Conservation (phyloP, 2,329 filamentous ascomycete genomes). For the Metarhizium humberi region DNA sequence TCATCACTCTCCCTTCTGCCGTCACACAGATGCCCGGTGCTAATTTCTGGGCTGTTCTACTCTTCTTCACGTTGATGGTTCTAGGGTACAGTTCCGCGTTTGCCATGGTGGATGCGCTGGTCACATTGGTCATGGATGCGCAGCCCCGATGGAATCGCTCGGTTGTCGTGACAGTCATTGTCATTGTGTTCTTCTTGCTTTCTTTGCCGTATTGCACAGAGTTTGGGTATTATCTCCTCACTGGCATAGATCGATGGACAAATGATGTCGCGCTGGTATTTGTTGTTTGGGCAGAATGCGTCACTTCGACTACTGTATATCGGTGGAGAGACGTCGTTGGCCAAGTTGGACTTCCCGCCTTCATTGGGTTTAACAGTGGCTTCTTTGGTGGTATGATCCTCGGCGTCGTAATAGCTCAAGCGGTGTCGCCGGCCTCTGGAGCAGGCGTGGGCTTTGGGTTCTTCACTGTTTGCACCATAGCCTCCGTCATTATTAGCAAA, state of each 20-base stretch:
- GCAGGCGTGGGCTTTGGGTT: slow-evolving; percentile 43
- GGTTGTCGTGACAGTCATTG: slow-evolving; percentile 38
- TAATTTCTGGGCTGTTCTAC: slow-evolving; percentile 48
- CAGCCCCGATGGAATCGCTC: slow-evolving; percentile 37
- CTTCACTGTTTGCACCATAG: slow-evolving; percentile 32
- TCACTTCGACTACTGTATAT: slow-evolving; percentile 43
- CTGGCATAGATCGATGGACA: slow-evolving; percentile 45
- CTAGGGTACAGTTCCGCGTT: slow-evolving; percentile 50
- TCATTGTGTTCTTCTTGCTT: slow-evolving; percentile 40
- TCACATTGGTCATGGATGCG: slow-evolving; percentile 43
- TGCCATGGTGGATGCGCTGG: slow-evolving; percentile 48
- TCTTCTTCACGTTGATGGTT: slow-evolving; percentile 50
- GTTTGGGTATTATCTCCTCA: slow-evolving; percentile 46
- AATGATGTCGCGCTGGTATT: slow-evolving; percentile 46
- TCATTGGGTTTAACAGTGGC: slow-evolving; percentile 37
- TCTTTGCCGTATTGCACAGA: slow-evolving; percentile 48
- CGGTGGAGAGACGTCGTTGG: slow-evolving; percentile 38
- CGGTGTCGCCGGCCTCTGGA: slow-evolving; percentile 31
- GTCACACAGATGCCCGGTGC: slow-evolving; percentile 46
- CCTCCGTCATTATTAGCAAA: slow-evolving; percentile 29
- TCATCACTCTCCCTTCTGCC: slow-evolving; percentile 47
- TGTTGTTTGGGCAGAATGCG: slow-evolving; percentile 42
- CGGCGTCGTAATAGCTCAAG: slow-evolving; percentile 41
- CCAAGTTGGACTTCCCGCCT: slow-evolving; percentile 33
- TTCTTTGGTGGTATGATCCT: slow-evolving; percentile 44